Conservation (phyloP, 257 asterid species). For the Solanum commersonii region DNA sequence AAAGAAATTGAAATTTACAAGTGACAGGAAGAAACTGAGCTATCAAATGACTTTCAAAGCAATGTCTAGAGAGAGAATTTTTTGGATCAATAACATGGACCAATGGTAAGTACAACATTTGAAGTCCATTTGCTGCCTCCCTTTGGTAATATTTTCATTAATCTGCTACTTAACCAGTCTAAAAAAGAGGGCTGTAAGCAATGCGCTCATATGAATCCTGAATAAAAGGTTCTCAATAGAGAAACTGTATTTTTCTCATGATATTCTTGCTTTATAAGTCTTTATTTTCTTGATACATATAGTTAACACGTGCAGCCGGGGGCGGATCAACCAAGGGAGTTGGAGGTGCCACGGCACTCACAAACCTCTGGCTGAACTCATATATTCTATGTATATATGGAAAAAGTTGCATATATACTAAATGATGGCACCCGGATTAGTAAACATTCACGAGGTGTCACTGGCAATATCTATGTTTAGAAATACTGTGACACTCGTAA, state of each 20-base stretch:
- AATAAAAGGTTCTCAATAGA: background rate
- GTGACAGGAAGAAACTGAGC: conserved; percentile 28
- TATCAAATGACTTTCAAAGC: conserved; percentile 43
- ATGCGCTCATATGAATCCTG: background rate
- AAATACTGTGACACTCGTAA: background rate
- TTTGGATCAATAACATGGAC: conserved; percentile 39
- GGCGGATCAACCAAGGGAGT: background rate
- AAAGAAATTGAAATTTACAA: conserved; percentile 39
- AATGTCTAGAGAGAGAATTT: background rate
- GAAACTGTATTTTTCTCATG: background rate
- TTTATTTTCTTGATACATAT: background rate
- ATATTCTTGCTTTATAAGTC: background rate
- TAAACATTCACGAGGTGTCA: background rate
- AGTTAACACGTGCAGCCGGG: background rate
- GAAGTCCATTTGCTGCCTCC: conserved; percentile 50
- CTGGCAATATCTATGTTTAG: background rate
- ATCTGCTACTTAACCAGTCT: background rate
- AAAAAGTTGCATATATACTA: background rate
- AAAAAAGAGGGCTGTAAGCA: background rate
- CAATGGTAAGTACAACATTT: conserved; percentile 36
- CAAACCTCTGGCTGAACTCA: background rate
- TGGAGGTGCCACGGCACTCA: background rate
- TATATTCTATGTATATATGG: background rate
- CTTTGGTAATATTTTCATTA: background rate
- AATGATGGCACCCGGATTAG: background rate